Evolutionary conservation across 768 basidiomycete species (phyloP).

Genomic region (Crepidotus variabilis): DNA sequence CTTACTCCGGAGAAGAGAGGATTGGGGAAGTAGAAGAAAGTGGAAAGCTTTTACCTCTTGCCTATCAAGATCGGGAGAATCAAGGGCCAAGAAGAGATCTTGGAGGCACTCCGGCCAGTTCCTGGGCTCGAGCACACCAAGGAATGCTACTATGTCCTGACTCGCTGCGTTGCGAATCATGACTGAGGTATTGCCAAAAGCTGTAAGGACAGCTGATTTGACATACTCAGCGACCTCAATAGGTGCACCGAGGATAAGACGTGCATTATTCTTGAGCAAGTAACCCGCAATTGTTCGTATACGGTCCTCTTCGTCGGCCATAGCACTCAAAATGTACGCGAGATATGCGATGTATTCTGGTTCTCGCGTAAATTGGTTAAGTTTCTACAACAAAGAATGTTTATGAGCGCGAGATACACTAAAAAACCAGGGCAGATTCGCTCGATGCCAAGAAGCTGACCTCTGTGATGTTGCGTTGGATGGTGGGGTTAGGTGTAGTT

Average conservation of each 20-base stretch:
- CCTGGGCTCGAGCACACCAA: constrained; percentile 82
- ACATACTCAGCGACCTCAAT: constrained; percentile 68
- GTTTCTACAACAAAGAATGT: constrained; percentile 51
- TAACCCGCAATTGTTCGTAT: constrained; percentile 96
- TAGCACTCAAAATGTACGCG: constrained; percentile 81
- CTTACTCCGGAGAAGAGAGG: background rate
- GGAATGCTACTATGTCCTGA: constrained; percentile 87
- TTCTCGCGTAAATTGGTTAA: constrained; percentile 80
- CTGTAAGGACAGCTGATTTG: constrained; percentile 72
- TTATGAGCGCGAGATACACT: constrained; percentile 14
- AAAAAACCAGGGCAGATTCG: constrained; percentile 5
- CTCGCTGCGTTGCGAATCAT: constrained; percentile 95
- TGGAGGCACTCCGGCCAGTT: constrained; percentile 96
- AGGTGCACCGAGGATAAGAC: constrained; percentile 66
- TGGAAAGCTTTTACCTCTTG: constrained; percentile 78
- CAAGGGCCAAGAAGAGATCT: constrained; percentile 76
- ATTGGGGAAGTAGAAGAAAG: background rate
- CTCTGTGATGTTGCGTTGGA: constrained; percentile 80
- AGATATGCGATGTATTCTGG: constrained; percentile 97
- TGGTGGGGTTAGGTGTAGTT: constrained; percentile 69
- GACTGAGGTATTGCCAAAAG: constrained; percentile 75
- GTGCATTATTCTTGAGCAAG: constrained; percentile 93
- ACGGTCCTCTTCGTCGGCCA: constrained; percentile 84
- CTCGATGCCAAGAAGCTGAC: constrained; percentile 34
- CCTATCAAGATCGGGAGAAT: constrained; percentile 66